phyloP scores from a whole-genome alignment of 2,329 filamentous ascomycete genomes.

The Tolypocladium nubicola region DNA sequence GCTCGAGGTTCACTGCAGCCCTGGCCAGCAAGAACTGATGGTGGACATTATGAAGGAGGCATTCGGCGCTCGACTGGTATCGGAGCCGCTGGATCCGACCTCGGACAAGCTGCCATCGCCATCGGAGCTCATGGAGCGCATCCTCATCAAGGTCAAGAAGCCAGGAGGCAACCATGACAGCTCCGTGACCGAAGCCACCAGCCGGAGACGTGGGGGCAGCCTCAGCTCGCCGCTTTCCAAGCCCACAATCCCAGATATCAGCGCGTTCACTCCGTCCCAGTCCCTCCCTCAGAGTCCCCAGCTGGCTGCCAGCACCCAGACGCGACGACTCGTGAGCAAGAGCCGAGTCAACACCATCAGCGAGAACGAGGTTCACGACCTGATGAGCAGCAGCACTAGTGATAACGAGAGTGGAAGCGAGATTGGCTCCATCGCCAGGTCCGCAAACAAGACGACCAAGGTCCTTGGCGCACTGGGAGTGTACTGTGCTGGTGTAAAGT shows the following conservation, averaged over 20 bases:
- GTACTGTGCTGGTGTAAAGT: constrained; percentile 65
- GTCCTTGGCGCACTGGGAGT: constrained; percentile 79
- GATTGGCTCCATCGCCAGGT: constrained; percentile 43
- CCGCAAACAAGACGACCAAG: constrained; percentile 76
- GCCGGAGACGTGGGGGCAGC: constrained; percentile 54
- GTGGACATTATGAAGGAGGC: constrained; percentile 77
- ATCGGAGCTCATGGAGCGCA: constrained; percentile 70
- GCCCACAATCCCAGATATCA: constrained; percentile 49
- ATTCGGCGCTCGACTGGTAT: constrained; percentile 71
- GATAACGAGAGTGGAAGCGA: constrained; percentile 66
- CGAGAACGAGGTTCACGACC: constrained; percentile 44
- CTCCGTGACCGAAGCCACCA: constrained; percentile 19
- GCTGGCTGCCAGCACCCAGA: constrained; percentile 39
- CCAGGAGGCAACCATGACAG: constrained; percentile 38
- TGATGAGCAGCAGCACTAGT: constrained; percentile 55
- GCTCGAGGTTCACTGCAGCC: constrained; percentile 86
- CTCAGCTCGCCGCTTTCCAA: constrained; percentile 56
- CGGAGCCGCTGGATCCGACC: constrained; percentile 61
- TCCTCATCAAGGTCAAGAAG: constrained; percentile 92
- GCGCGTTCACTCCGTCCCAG: constrained; percentile 34
- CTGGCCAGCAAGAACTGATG: constrained; percentile 78
- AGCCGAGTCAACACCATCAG: constrained; percentile 47
- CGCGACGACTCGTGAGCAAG: constrained; percentile 36
- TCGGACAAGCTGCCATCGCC: constrained; percentile 68
- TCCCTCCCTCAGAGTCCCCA: constrained; percentile 45